phyloP scores from a whole-genome alignment of 257 asterid species.

The Petunia secreta region DNA sequence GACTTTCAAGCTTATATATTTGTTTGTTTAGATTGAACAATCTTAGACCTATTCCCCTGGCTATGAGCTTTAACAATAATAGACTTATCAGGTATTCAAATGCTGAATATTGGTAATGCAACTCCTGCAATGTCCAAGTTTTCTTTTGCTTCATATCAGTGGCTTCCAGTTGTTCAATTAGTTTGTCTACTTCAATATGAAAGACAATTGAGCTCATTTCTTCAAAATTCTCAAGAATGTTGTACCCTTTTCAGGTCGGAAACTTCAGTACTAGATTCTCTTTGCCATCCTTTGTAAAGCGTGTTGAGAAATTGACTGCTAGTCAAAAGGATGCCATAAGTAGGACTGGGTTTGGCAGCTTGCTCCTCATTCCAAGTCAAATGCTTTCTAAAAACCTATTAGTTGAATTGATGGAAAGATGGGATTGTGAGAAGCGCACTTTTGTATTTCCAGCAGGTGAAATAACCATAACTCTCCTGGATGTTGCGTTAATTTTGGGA shows the following conservation, averaged over 20 bases:
- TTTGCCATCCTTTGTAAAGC: slow-evolving; percentile 35
- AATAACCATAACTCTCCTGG: slow-evolving; percentile 33
- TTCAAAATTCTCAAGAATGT: neutral
- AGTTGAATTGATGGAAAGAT: slow-evolving; percentile 38
- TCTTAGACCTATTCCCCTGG: neutral
- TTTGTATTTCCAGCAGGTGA: slow-evolving; percentile 32
- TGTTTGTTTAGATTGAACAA: neutral
- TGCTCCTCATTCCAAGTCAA: slow-evolving; percentile 32
- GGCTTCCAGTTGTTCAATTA: neutral
- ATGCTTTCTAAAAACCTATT: slow-evolving; percentile 33
- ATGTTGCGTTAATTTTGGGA: slow-evolving; percentile 34
- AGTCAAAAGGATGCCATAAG: slow-evolving; percentile 32
- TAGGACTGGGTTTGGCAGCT: slow-evolving; percentile 34
- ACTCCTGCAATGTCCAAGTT: neutral
- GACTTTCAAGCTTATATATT: neutral
- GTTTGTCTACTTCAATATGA: neutral
- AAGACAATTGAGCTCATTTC: neutral
- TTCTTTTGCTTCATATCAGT: neutral
- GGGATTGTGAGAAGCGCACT: slow-evolving; percentile 28
- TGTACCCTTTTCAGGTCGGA: slow-evolving; percentile 32
- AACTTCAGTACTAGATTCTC: slow-evolving; percentile 37
- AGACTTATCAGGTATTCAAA: neutral
- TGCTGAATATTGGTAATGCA: neutral
- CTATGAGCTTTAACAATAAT: neutral
- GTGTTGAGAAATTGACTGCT: slow-evolving; percentile 28